phyloP scores from a whole-genome alignment of 164 flowering plant genomes.

The Chloranthus sessilifolius region DNA sequence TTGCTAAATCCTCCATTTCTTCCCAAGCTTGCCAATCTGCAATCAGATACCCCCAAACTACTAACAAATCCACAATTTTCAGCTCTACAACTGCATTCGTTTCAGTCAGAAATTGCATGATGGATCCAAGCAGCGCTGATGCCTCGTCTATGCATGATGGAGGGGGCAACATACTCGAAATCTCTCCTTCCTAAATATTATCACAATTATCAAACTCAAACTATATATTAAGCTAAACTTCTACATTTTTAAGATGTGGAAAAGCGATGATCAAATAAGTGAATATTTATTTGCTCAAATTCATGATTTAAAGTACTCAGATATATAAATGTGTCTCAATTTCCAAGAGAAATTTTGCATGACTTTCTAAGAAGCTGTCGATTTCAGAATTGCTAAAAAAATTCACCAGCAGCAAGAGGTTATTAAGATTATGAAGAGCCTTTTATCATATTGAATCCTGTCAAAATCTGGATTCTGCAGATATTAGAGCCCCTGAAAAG shows the following conservation, averaged over 20 bases:
- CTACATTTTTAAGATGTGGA: not conserved
- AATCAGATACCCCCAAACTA: slow-evolving; percentile 61
- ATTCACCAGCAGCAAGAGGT: too few species aligned
- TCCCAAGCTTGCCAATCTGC: slow-evolving; percentile 90
- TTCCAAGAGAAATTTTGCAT: too few species aligned
- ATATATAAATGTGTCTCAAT: too few species aligned
- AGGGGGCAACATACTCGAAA: slow-evolving; percentile 21
- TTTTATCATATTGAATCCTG: not conserved
- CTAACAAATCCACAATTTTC: slow-evolving; percentile 45
- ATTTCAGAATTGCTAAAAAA: too few species aligned
- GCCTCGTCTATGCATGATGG: slow-evolving; percentile 55
- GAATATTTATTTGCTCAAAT: too few species aligned
- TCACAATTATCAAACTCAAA: slow-evolving; percentile 8
- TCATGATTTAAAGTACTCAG: too few species aligned
- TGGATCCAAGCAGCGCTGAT: slow-evolving; percentile 48
- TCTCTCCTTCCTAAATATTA: slow-evolving; percentile 32
- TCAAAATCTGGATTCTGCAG: not conserved
- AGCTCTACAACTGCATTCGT: slow-evolving; percentile 31
- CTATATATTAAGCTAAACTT: too few species aligned
- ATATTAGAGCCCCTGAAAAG: too few species aligned
- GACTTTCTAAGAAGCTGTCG: not conserved
- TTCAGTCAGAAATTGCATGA: slow-evolving; percentile 39
- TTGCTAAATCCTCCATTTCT: slow-evolving; percentile 40
- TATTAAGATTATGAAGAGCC: too few species aligned
- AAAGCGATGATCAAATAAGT: too few species aligned